Conservation (phyloP, 2,329 filamentous ascomycete species). For the Fusarium tupiense region DNA sequence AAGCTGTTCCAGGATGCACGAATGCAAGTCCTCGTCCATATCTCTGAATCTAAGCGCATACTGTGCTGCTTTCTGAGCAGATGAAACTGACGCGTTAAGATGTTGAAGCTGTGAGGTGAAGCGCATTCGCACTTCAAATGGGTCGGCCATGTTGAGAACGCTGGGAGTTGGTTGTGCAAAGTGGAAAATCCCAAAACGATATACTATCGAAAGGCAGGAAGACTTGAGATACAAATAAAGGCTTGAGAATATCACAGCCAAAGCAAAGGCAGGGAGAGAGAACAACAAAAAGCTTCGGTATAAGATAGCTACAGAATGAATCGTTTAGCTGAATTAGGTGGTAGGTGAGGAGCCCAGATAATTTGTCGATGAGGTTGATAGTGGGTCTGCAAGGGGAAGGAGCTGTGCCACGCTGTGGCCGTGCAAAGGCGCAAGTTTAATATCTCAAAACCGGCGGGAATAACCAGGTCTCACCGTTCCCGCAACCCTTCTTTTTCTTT, state of each 20-base stretch:
- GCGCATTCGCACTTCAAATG: constrained; percentile 97
- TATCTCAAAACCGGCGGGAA: constrained; percentile 12
- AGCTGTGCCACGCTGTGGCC: constrained; percentile 32
- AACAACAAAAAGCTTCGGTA: constrained; percentile 10
- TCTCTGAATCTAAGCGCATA: constrained; percentile 95
- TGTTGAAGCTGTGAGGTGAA: constrained; percentile 92
- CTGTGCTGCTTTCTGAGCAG: constrained; percentile 89
- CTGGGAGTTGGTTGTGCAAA: not conserved
- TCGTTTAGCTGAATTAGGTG: constrained; percentile 24
- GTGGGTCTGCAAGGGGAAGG: constrained; percentile 22
- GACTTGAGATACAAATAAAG: constrained; percentile 13
- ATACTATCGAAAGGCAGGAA: constrained; percentile 19
- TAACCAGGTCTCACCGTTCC: constrained; percentile 20
- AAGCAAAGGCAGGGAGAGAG: constrained; percentile 12
- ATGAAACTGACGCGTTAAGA: constrained; percentile 88
- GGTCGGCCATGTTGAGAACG: constrained; percentile 70
- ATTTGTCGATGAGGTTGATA: constrained; percentile 34
- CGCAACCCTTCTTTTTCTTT: not conserved
- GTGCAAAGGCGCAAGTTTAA: constrained; percentile 18
- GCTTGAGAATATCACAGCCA: constrained; percentile 30
- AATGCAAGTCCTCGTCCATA: constrained; percentile 96
- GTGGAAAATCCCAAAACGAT: not conserved
- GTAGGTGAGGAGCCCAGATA: constrained; percentile 9
- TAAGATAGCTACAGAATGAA: not conserved
- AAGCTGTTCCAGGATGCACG: constrained; percentile 95